Conservation (phyloP, 2,329 filamentous ascomycete species). For the Paecilomyces dactylethromorphus region DNA sequence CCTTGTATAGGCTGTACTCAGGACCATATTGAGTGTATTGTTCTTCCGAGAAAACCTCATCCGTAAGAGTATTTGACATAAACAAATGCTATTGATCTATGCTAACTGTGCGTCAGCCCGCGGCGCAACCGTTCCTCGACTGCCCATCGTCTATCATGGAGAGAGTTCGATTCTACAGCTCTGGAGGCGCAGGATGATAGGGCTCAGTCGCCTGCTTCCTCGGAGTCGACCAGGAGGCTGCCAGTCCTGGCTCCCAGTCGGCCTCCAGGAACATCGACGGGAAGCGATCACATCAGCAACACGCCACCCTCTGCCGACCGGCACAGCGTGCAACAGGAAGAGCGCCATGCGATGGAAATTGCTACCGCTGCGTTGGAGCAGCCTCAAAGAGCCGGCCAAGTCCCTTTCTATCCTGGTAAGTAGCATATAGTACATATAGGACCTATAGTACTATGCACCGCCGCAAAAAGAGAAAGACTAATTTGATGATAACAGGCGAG, state of each 20-base stretch:
- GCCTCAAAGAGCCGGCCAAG: slow-evolving; percentile 10
- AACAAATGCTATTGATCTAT: neutral
- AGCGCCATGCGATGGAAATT: slow-evolving; percentile 18
- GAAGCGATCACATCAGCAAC: neutral
- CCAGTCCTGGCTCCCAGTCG: neutral
- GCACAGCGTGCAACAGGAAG: slow-evolving; percentile 12
- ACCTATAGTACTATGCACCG: no score
- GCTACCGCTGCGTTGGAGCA: slow-evolving; percentile 15
- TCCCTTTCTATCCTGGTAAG: slow-evolving; percentile 19
- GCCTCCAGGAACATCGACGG: neutral
- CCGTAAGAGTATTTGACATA: slow-evolving; percentile 1
- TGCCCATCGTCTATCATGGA: neutral
- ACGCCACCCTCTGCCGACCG: slow-evolving; percentile 3
- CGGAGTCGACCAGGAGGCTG: neutral
- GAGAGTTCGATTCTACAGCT: neutral
- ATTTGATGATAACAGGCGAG: slow-evolving; percentile 10
- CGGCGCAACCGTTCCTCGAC: neutral
- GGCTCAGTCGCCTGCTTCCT: neutral
- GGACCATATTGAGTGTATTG: slow-evolving; percentile 19
- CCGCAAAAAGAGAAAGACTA: neutral
- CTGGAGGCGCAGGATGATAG: neutral
- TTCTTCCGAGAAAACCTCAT: slow-evolving; percentile 11
- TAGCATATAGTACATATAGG: no score
- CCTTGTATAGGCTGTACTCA: slow-evolving; percentile 24
- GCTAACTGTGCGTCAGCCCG: neutral